These are phyloP conservation scores for Platismatia glauca DNA, from an alignment of 495 filamentous ascomycete genomes.

Conservation along the genomic window DNA sequence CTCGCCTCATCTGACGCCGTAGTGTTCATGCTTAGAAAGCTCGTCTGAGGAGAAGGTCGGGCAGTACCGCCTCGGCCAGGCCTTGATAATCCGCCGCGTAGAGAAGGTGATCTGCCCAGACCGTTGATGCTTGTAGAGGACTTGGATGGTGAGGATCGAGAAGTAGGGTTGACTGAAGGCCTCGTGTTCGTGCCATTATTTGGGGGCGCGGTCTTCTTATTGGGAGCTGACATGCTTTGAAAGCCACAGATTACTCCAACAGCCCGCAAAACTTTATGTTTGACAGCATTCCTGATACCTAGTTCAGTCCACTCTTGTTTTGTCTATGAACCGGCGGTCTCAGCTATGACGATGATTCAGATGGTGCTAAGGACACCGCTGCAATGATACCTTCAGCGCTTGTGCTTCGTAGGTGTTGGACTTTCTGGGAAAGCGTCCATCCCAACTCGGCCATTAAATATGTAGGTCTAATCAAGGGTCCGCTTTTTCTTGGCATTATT, in stretches of 20 bases:
- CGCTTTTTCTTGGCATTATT: neutral
- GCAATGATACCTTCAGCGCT: neutral
- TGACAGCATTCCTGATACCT: neutral
- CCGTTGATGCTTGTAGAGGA: conserved; percentile 17
- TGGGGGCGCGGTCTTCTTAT: conserved; percentile 6
- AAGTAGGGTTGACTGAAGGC: conserved; percentile 11
- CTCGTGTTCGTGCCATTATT: conserved; percentile 12
- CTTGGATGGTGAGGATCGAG: conserved; percentile 13
- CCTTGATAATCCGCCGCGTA: conserved; percentile 16
- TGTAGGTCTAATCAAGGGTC: conserved; percentile 1
- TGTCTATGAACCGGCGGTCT: neutral
- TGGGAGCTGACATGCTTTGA: conserved; percentile 10
- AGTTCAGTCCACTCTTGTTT: neutral
- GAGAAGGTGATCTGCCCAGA: conserved; percentile 17
- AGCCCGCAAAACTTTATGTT: neutral
- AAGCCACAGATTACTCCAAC: neutral
- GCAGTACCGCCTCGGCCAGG: conserved; percentile 17
- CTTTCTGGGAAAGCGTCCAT: neutral
- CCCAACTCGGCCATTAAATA: neutral
- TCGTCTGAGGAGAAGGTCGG: conserved; percentile 8
- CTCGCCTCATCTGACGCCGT: conserved; percentile 19
- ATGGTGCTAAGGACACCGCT: neutral
- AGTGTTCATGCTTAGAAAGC: conserved; percentile 6
- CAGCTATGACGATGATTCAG: neutral
- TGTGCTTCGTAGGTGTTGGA: neutral